phyloP scores from a whole-genome alignment of 345 rosid genomes.

The Brassica carinata region DNA sequence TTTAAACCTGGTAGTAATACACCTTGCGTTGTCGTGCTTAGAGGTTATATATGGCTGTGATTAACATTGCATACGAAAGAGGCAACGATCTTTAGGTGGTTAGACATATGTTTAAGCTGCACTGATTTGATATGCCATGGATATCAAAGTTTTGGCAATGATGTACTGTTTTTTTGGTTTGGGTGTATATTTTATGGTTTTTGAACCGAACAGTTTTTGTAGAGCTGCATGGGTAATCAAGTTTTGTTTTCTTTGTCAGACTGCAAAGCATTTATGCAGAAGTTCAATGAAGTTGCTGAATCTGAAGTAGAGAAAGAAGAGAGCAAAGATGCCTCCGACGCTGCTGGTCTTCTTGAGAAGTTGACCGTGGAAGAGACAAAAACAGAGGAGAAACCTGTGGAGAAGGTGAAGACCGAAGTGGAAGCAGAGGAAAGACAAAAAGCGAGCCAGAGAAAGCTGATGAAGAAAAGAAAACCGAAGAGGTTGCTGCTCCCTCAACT shows the following conservation, averaged over 20 bases:
- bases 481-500: slow-evolving; percentile 47
- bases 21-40: too few relatives aligned
- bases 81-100: too few relatives aligned
- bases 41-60: too few relatives aligned
- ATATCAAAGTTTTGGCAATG: too few relatives aligned
- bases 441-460: slow-evolving; percentile 38
- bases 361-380: slow-evolving; percentile 74
- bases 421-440: slow-evolving; percentile 45
- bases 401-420: slow-evolving; percentile 39
- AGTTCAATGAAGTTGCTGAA: slow-evolving; percentile 71
- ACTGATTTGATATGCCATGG: too few relatives aligned
- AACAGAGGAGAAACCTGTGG: slow-evolving; percentile 47
- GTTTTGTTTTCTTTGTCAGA: slow-evolving; percentile 46
- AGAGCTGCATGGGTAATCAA: background rate
- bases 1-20: too few relatives aligned
- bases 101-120: too few relatives aligned
- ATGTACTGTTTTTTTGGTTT: too few relatives aligned
- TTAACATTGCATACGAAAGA: too few relatives aligned
- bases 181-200: background rate
- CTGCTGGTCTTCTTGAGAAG: slow-evolving; percentile 74
- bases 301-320: slow-evolving; percentile 61
- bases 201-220: slow-evolving; percentile 8
- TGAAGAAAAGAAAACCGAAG: slow-evolving; percentile 55
- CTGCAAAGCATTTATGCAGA: slow-evolving; percentile 85
- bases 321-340: slow-evolving; percentile 66